phyloP scores from a whole-genome alignment of 768 basidiomycete genomes.

The Lentinula sp. region DNA sequence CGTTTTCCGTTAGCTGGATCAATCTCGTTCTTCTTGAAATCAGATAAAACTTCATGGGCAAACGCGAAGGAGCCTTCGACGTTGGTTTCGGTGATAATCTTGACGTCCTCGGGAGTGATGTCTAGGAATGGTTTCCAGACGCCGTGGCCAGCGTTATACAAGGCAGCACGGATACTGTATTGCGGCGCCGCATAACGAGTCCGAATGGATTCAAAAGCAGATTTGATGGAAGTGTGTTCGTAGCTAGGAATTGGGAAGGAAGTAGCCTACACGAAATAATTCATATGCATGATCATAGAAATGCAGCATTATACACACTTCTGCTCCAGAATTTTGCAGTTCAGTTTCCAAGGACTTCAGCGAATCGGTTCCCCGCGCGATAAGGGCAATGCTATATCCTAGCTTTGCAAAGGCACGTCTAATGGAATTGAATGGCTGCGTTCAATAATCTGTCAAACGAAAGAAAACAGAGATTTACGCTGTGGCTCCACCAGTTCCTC shows the following conservation, averaged over 20 bases:
- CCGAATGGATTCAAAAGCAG: slow-evolving; percentile 40
- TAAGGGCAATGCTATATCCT: slow-evolving; percentile 62
- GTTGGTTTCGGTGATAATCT: slow-evolving; percentile 42
- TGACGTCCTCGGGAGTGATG: slow-evolving; percentile 51
- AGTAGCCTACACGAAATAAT: slow-evolving; percentile 34
- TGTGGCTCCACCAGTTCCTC: slow-evolving; percentile 52
- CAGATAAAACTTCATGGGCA: slow-evolving; percentile 50
- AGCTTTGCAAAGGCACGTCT: slow-evolving; percentile 56
- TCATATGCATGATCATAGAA: not conserved
- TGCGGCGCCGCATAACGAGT: slow-evolving; percentile 38
- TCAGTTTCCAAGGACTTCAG: slow-evolving; percentile 49
- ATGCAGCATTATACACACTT: slow-evolving; percentile 28
- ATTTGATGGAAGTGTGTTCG: slow-evolving; percentile 42
- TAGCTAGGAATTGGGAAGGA: slow-evolving; percentile 51
- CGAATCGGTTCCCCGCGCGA: slow-evolving; percentile 50
- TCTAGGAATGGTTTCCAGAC: slow-evolving; percentile 67
- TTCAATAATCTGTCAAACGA: not conserved
- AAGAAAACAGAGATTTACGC: slow-evolving; percentile 33
- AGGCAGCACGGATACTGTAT: slow-evolving; percentile 47
- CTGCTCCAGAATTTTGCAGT: slow-evolving; percentile 52
- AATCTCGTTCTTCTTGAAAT: slow-evolving; percentile 52
- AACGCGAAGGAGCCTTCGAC: slow-evolving; percentile 60
- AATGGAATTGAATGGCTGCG: not conserved
- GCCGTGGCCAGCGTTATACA: slow-evolving; percentile 57
- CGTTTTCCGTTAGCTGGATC: slow-evolving; percentile 45